These are phyloP conservation scores for Cutaneotrichosporon daszewskae DNA, from an alignment of 1,284 basidiomycete genomes.

Conservation along the genomic window DNA sequence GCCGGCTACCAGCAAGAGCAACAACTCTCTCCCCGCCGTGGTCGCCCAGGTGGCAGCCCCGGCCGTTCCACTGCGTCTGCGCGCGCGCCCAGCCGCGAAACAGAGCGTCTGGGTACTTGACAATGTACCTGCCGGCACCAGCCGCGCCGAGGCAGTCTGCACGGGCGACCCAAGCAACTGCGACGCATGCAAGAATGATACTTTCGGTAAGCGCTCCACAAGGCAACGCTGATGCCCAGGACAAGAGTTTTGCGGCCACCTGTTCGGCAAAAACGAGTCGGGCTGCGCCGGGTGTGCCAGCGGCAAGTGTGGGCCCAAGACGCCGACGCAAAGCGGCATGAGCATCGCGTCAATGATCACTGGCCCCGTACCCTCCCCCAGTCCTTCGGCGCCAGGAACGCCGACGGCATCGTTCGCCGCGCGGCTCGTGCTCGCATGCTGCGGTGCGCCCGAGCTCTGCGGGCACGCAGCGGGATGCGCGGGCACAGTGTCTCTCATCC, in stretches of 20 bases:
- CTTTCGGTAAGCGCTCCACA: too few relatives aligned
- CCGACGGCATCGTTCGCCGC: constrained; percentile 12
- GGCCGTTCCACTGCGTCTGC: constrained; percentile 15
- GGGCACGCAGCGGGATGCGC: constrained; percentile 27
- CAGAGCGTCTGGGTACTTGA: constrained; percentile 32
- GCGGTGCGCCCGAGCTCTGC: constrained; percentile 39
- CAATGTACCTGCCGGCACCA: constrained; percentile 14
- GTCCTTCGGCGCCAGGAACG: neutral
- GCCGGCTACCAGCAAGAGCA: neutral
- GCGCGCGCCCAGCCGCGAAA: constrained; percentile 9
- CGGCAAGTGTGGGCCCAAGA: constrained; percentile 6
- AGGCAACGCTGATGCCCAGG: too few relatives aligned
- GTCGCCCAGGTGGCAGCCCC: constrained; percentile 1
- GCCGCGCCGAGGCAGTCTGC: constrained; percentile 36
- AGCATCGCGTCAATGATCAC: constrained; percentile 7
- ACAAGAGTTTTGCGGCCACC: constrained; percentile 76
- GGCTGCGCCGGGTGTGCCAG: constrained; percentile 7
- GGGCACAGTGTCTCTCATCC: constrained; percentile 23
- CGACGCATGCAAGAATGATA: constrained; percentile 45
- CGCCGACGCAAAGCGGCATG: too few relatives aligned
- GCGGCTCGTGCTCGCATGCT: constrained; percentile 35
- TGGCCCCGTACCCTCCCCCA: constrained; percentile 2
- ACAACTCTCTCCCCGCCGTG: neutral
- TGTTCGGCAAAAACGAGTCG: constrained; percentile 47
- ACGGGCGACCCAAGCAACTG: constrained; percentile 47